Conservation (phyloP, 2,329 filamentous ascomycete species). For the Fusarium avenaceum region DNA sequence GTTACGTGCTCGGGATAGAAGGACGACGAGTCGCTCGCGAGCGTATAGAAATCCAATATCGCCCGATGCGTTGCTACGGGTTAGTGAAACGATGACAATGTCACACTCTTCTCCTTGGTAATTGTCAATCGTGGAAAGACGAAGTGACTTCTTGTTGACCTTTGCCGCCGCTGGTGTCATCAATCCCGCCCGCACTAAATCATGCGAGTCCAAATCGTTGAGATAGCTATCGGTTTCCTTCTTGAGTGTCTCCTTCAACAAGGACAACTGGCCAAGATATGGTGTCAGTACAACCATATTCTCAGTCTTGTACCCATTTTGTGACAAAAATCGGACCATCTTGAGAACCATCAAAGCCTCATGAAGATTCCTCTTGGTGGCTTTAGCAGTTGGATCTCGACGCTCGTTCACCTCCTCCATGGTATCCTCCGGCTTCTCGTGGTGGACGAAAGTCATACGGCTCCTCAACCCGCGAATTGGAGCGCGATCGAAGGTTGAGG, state of each 20-base stretch:
- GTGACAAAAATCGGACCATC: conserved; percentile 74
- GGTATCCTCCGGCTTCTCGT: conserved; percentile 66
- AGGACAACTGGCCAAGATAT: conserved; percentile 76
- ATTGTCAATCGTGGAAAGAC: conserved; percentile 82
- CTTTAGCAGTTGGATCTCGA: conserved; percentile 62
- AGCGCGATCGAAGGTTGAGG: conserved; percentile 62
- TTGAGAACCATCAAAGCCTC: conserved; percentile 77
- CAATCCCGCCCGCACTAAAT: conserved; percentile 71
- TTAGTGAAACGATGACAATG: conserved; percentile 77
- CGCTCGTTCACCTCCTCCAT: conserved; percentile 60
- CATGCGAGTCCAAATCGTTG: conserved; percentile 76
- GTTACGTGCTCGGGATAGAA: conserved; percentile 76
- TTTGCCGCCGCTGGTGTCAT: conserved; percentile 66
- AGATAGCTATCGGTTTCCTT: conserved; percentile 73
- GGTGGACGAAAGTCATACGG: conserved; percentile 76
- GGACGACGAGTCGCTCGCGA: conserved; percentile 76
- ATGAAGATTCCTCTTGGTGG: conserved; percentile 71
- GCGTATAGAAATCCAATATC: conserved; percentile 80
- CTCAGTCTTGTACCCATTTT: conserved; percentile 77
- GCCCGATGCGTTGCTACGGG: conserved; percentile 71
- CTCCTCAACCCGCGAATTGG: conserved; percentile 68
- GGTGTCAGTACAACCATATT: conserved; percentile 78
- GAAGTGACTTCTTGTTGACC: conserved; percentile 65
- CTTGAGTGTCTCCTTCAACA: conserved; percentile 67
- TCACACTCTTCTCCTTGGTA: conserved; percentile 84